Conservation (phyloP, 306 rosid genomes). For the Rubus parviflorus region DNA sequence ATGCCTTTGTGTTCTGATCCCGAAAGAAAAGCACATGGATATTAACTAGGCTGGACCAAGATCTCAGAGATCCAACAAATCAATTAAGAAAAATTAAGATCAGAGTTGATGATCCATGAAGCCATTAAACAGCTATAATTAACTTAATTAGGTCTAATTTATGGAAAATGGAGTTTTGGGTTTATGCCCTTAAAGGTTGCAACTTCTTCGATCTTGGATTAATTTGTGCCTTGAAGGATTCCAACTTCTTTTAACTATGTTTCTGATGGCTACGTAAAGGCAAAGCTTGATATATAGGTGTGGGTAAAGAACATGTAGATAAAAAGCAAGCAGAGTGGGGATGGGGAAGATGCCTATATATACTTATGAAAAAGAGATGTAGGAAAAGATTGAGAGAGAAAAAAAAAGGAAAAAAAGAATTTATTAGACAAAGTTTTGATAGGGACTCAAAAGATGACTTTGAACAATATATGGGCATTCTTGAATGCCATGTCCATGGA, state of each 20-base stretch:
- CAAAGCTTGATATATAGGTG: background rate
- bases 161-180: background rate
- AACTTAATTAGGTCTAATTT: too few species aligned
- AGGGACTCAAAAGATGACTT: constrained; percentile 2
- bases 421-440: constrained; percentile 4
- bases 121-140: too few species aligned
- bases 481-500: background rate
- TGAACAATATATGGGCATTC: background rate
- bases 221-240: background rate
- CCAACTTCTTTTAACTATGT: background rate
- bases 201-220: background rate
- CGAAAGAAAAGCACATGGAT: too few species aligned
- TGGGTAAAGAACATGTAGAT: background rate
- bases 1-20: too few species aligned
- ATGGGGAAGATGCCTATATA: background rate
- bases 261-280: background rate
- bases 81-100: too few species aligned
- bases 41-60: too few species aligned
- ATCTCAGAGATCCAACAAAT: too few species aligned
- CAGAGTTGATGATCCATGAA: too few species aligned
- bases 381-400: background rate
- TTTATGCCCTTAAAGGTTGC: background rate
- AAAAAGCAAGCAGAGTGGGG: background rate
- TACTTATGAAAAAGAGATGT: background rate
- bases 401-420: background rate